A percentile compares a stretch with the other conserved stretches of the same genome.
Evolutionary conservation across 1,139 yeast species (phyloP).

Genomic region (Hanseniaspora uvarum): DNA sequence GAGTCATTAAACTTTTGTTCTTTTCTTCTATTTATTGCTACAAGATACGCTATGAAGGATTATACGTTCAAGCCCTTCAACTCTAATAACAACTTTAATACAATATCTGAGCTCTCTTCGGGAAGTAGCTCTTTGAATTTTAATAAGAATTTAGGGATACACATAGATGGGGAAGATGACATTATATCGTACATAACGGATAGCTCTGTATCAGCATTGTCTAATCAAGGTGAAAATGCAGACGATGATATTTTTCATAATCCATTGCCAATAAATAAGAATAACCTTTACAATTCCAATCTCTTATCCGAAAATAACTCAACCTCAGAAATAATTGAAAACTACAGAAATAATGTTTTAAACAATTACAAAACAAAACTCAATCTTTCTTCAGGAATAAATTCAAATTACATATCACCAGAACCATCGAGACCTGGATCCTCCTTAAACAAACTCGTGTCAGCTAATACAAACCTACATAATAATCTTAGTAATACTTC

Average conservation of each 20-base stretch:
- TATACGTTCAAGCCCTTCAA: background rate
- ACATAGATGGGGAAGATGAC: slow-evolving; percentile 3
- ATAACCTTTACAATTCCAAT: slow-evolving; percentile 5
- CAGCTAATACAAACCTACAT: background rate
- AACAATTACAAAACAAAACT: background rate
- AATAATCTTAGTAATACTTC: background rate
- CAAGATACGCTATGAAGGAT: background rate
- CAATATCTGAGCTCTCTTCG: background rate
- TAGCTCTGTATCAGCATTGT: background rate
- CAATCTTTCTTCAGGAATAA: background rate
- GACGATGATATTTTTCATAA: background rate
- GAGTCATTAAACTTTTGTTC: no score
- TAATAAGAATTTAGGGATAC: background rate
- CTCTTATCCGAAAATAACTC: background rate
- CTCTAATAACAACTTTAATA: background rate
- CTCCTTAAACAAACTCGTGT: background rate
- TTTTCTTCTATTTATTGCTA: background rate
- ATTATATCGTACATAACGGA: background rate
- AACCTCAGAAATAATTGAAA: background rate
- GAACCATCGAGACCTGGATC: slow-evolving; percentile 6
- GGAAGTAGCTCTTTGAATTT: background rate
- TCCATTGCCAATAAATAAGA: slow-evolving; percentile 11
- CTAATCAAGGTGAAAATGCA: background rate
- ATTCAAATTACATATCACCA: background rate
- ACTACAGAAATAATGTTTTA: slow-evolving; percentile 9